phyloP scores from a whole-genome alignment of 768 basidiomycete genomes.

The Tulasnella sp. region DNA sequence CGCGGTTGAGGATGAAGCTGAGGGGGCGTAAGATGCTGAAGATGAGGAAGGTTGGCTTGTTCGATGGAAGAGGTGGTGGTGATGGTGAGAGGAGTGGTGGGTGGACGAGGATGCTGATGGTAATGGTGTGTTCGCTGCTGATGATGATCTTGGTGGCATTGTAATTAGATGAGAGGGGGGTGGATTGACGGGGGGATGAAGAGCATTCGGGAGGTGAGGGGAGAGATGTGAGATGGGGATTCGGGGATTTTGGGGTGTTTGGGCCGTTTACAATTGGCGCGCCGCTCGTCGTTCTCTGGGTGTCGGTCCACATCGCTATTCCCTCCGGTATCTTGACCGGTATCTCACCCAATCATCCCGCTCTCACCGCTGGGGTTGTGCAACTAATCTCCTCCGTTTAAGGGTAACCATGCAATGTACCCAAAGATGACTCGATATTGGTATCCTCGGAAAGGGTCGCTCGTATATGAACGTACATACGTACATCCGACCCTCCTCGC shows the following conservation, averaged over 20 bases:
- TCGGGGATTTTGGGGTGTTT: slow-evolving; percentile 11
- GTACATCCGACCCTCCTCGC: background rate
- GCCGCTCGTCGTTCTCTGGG: background rate
- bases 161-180: too few species aligned
- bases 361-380: slow-evolving; percentile 5
- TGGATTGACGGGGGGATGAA: background rate
- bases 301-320: background rate
- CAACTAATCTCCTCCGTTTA: background rate
- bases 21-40: background rate
- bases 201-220: background rate
- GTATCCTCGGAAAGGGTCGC: background rate
- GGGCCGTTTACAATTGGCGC: background rate
- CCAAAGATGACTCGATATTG: background rate
- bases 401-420: background rate
- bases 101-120: background rate
- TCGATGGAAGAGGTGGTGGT: slow-evolving; percentile 10
- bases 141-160: background rate
- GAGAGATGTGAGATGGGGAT: background rate
- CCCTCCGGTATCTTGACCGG: slow-evolving; percentile 3
- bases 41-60: background rate
- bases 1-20: background rate
- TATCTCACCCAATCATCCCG: background rate
- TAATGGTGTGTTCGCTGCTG: background rate
- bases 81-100: background rate
- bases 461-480: background rate